Percentiles rank a stretch among this genome's conserved stretches.
phyloP scores from a whole-genome alignment of 2,329 filamentous ascomycete species.

The Cladosporium austrohemisphaericum region DNA sequence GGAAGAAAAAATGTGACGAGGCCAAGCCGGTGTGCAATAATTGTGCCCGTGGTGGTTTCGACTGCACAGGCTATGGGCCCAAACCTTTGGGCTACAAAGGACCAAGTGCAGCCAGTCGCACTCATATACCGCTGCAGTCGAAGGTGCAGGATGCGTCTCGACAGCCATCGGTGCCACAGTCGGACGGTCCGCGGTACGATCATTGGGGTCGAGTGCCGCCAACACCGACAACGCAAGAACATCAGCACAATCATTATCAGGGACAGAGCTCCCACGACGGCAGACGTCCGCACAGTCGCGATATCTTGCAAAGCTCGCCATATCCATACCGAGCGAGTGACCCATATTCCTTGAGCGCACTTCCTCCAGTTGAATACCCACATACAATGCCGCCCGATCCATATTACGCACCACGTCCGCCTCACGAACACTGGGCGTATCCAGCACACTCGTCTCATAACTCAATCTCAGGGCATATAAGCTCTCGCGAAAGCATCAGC shows the following conservation, averaged over 20 bases:
- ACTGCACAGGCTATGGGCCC: constrained; percentile 80
- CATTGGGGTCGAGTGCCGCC: constrained; percentile 21
- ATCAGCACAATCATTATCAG: not conserved
- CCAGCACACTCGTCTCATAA: constrained; percentile 8
- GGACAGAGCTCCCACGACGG: constrained; percentile 5
- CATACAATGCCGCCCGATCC: not conserved
- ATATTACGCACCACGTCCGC: constrained; percentile 14
- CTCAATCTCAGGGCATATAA: constrained; percentile 7
- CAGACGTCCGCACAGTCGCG: constrained; percentile 17
- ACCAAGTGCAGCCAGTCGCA: constrained; percentile 7
- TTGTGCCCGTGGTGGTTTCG: constrained; percentile 82
- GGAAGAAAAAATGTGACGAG: constrained; percentile 99
- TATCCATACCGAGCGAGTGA: not conserved
- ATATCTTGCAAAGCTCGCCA: constrained; percentile 15
- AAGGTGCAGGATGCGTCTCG: constrained; percentile 3
- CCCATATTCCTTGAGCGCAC: not conserved
- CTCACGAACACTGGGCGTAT: constrained; percentile 16
- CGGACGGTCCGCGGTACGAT: constrained; percentile 16
- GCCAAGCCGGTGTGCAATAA: constrained; percentile 89
- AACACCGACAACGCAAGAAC: not conserved
- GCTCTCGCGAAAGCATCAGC: constrained; percentile 26
- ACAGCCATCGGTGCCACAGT: not conserved
- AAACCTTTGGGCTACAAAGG: constrained; percentile 21
- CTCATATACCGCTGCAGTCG: constrained; percentile 19
- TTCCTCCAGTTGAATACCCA: not conserved